These are phyloP conservation scores for Eucalyptus marginata DNA, from an alignment of 345 rosid genomes.

Conservation along the genomic window DNA sequence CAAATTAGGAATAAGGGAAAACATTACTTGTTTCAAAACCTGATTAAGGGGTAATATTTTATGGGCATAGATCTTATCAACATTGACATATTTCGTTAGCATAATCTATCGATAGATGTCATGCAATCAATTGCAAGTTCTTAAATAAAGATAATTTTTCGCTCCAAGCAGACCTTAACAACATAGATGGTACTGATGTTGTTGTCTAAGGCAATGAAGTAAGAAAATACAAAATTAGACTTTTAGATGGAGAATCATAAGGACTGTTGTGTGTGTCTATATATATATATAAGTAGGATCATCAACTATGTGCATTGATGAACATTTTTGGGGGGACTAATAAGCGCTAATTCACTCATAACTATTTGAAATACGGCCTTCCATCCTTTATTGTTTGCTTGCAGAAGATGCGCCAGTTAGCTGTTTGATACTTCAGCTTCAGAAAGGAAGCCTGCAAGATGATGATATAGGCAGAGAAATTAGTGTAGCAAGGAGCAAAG, in stretches of 20 bases:
- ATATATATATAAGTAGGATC: background rate
- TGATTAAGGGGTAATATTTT: background rate
- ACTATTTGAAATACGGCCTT: background rate
- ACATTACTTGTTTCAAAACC: background rate
- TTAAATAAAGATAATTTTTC: too few species aligned
- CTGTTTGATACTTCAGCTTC: background rate
- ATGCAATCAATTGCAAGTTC: too few species aligned
- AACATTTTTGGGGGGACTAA: background rate
- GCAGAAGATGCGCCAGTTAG: background rate
- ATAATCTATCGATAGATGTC: too few species aligned
- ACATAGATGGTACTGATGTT: background rate
- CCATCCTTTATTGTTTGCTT: background rate
- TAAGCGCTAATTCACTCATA: too few species aligned
- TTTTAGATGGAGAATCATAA: background rate
- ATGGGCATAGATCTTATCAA: background rate
- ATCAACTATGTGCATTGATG: rapidly evolving
- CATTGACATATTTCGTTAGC: background rate
- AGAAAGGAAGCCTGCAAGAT: background rate
- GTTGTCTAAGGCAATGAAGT: background rate
- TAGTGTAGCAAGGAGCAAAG: background rate
- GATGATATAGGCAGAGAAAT: background rate
- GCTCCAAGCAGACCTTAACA: background rate
- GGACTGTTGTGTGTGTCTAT: too few species aligned
- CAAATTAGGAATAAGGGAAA: background rate
- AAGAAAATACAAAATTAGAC: too few species aligned